Evolutionary conservation across 2,329 filamentous ascomycete species (phyloP), one percentile per base, ranked within the genome.

Genomic region (Trichoderma breve): DNA sequence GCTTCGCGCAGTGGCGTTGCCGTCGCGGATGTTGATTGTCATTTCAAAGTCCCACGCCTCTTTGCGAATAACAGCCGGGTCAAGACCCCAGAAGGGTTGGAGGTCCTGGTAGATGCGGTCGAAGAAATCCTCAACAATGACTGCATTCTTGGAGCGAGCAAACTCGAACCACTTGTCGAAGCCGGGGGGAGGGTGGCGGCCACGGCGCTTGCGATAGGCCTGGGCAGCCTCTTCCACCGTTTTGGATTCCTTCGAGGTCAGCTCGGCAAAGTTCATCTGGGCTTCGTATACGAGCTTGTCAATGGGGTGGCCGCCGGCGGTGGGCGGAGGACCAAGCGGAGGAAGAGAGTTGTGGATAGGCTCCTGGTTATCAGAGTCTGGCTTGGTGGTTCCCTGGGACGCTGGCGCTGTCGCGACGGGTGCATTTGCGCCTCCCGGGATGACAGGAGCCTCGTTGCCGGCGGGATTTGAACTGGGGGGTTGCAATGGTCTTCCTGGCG

Each of bases 81-180:
- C 81, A 12, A 88, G 76, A 12, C 84, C 87, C 87, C 87, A 89
- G 75, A 88, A 88, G 1, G 87, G 87, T 64, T 86, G 83, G 14
- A 91, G 79, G 74, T 91, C 89, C 73, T 89, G 84, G 80, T 90
- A 88, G 68, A 91, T 86, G 73, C 89, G 88, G 75, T 90, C 87
- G 79, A 90, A 91, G 75, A 90, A 91, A 64, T 88, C 86, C 75
- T 91, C 89, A 12, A 91, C 82, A 14, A 91, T 83, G 71, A 90
- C 76, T 24, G 87, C 86, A 34, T 87, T 82, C 66, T 84, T 82
- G 24, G 85, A 81, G 34, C 80, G 78, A 11, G 90, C 89, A 73
- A 88, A 89, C 28, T 82, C 79, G 77, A 87, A 88, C 89, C 89
- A 91, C 39, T 84, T 81, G 73, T 88, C 84, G 75, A 91, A 91